Conservation (phyloP, 805 yeast species). For the Metschnikowia cubensis region DNA sequence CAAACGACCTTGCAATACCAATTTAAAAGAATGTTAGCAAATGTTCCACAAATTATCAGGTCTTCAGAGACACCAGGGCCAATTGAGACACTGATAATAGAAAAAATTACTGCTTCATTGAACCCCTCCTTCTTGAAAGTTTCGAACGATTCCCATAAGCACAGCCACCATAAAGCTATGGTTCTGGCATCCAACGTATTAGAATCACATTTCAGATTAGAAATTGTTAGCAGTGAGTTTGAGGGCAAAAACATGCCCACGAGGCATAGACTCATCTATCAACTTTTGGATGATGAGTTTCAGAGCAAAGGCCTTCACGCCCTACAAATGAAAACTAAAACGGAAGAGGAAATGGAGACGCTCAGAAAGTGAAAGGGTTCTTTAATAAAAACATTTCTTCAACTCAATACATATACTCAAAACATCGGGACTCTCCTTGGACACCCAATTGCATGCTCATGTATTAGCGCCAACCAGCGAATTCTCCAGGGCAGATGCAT, state of each 20-base stretch:
- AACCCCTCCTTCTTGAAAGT: slow-evolving; percentile 49
- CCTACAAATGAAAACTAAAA: slow-evolving; percentile 76
- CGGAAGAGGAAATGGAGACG: slow-evolving; percentile 47
- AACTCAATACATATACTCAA: background rate
- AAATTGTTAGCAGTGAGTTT: slow-evolving; percentile 67
- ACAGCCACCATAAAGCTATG: slow-evolving; percentile 82
- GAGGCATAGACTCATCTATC: slow-evolving; percentile 76
- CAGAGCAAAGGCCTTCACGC: slow-evolving; percentile 78
- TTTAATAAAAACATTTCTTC: background rate
- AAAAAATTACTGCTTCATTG: slow-evolving; percentile 39
- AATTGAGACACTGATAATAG: slow-evolving; percentile 45
- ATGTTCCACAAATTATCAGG: slow-evolving; percentile 6
- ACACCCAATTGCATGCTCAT: background rate
- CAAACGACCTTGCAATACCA: background rate
- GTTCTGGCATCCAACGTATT: slow-evolving; percentile 63
- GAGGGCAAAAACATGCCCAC: slow-evolving; percentile 60
- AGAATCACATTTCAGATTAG: slow-evolving; percentile 81
- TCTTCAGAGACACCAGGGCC: slow-evolving; percentile 37
- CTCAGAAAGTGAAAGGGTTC: slow-evolving; percentile 2
- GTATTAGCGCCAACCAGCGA: slow-evolving; percentile 5
- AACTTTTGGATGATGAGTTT: slow-evolving; percentile 67
- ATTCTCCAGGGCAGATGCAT: slow-evolving; percentile 66
- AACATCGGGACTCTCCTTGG: background rate
- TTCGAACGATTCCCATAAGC: slow-evolving; percentile 81
- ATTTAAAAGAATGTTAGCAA: slow-evolving; percentile 9